Base-by-base conservation (phyloP, 78 protist species). In the Thecamonas trahens region DNA sequence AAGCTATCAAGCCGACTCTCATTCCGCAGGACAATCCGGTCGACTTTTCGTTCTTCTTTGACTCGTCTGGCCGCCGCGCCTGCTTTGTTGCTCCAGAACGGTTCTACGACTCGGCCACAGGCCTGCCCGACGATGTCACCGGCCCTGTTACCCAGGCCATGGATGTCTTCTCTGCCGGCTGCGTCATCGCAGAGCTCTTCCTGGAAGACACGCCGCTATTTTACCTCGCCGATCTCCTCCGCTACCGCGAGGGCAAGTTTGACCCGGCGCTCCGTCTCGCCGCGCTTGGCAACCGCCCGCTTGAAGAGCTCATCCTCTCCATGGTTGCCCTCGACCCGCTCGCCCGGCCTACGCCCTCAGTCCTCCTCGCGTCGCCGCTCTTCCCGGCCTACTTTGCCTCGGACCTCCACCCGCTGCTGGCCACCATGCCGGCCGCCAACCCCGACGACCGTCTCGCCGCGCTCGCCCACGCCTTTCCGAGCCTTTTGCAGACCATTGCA, bases 51-150 rank as follows among this genome's bases (percentile, higher is more conserved):
- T 94, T 55, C 77, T 94, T 82, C 65, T 94, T 91, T 57, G 91
- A 93, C 77, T 74, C 82, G 0, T 63, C 84, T 28, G 90, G 86
- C 7, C 61, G 83, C 20, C 82, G 94, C 55, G 55, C 83, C 1
- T 94, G 95, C 77, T 81, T 76, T 54, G 55, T 91, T 0, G 97
- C 97, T 13, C 97, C 96, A 0, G 97, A 94, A 61, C 72, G 97
- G 3, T 84, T 85, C 64, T 53, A 44, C 44, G 15, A 14, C 34
- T 70, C 70, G 5, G 22, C 13, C 17, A 11, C 39, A 8, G 11
- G 8, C 42, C 28, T 59, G 15, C 55, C 55, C 29, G 49, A 22
- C 55, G 76, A 70, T 8, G 60, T 2, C 75, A 52, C 61, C 58
- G 55, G 75, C 42, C 15, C 24, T 37, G 34, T 58, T 62, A 81